Percentiles rank a stretch among this genome's conserved stretches.
Evolutionary conservation across 352 stramenopile species (phyloP).

Genomic region (Globisporangium ultimum): DNA sequence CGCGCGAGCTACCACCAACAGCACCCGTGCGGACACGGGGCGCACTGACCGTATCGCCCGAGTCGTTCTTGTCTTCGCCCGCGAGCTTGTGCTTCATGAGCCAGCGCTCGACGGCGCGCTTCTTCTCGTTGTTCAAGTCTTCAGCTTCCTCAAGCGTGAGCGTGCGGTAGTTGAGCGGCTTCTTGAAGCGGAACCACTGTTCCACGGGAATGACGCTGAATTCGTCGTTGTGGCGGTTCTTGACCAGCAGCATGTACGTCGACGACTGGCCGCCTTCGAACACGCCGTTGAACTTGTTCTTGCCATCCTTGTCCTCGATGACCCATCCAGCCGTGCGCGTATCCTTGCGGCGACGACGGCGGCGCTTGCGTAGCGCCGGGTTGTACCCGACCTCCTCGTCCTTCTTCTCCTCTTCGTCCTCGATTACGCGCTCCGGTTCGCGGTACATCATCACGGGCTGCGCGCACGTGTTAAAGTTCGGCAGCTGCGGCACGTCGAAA

Average conservation of each 20-base stretch:
- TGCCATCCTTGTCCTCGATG: constrained; percentile 78
- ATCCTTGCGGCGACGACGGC: constrained; percentile 71
- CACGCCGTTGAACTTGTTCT: constrained; percentile 81
- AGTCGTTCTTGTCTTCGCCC: constrained; percentile 62
- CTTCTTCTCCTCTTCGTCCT: constrained; percentile 81
- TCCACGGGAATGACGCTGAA: constrained; percentile 86
- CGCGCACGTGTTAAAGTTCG: constrained; percentile 49
- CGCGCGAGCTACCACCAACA: constrained; percentile 20
- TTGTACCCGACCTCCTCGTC: constrained; percentile 73
- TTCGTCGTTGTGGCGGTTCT: constrained; percentile 86
- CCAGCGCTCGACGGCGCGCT: constrained; percentile 83
- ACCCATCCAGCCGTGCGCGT: constrained; percentile 77
- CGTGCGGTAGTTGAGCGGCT: constrained; percentile 80
- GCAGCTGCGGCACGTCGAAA: constrained; percentile 70
- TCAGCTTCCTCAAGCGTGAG: constrained; percentile 83
- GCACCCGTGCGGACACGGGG: constrained; percentile 71
- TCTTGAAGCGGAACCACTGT: constrained; percentile 90
- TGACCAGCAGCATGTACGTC: constrained; percentile 85
- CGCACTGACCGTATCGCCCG: constrained; percentile 51
- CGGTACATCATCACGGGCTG: constrained; percentile 88
- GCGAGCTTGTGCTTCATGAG: constrained; percentile 88
- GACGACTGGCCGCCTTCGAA: constrained; percentile 81
- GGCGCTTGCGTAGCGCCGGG: constrained; percentile 67
- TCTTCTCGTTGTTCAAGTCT: constrained; percentile 88
- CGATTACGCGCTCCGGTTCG: constrained; percentile 66